A percentile compares a stretch with the other conserved stretches of the same genome.
Conservation (phyloP, 768 basidiomycete genomes). For the Tricholoma matsutake region DNA sequence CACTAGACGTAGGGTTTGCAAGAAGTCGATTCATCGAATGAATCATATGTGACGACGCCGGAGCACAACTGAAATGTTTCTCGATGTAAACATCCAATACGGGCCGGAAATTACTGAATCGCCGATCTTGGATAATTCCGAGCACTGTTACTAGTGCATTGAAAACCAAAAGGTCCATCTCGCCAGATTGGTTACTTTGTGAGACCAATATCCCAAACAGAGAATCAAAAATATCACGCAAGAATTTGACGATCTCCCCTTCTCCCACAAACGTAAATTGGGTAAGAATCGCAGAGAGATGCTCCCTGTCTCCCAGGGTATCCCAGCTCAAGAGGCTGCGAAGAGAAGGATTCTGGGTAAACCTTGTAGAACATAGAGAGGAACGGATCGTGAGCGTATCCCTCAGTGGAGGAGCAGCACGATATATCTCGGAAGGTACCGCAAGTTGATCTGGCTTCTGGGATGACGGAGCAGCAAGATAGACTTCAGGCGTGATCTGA, state of each 20-base stretch:
- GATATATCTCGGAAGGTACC: constrained; percentile 58
- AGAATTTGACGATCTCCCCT: constrained; percentile 91
- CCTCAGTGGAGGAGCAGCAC: constrained; percentile 62
- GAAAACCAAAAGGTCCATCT: constrained; percentile 86
- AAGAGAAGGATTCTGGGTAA: constrained; percentile 87
- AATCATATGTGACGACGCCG: constrained; percentile 82
- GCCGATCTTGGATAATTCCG: constrained; percentile 87
- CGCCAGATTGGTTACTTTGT: constrained; percentile 64
- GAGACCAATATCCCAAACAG: constrained; percentile 88
- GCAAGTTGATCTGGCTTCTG: constrained; percentile 59
- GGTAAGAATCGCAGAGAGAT: constrained; percentile 67
- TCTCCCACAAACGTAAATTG: constrained; percentile 93
- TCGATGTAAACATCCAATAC: constrained; percentile 94
- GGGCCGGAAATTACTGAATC: constrained; percentile 93
- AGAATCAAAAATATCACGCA: constrained; percentile 88
- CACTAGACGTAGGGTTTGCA: constrained; percentile 63
- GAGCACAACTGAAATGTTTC: constrained; percentile 77
- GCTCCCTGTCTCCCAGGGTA: constrained; percentile 56
- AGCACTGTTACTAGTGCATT: constrained; percentile 89
- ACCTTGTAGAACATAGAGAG: constrained; percentile 88
- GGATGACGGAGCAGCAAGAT: constrained; percentile 68
- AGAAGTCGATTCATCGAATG: constrained; percentile 85
- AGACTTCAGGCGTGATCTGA: constrained; percentile 63
- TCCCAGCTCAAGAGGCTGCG: constrained; percentile 83
- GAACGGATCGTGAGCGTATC: constrained; percentile 83